Conservation (phyloP, 176 grass and related monocot species). For the Avena insularis region DNA sequence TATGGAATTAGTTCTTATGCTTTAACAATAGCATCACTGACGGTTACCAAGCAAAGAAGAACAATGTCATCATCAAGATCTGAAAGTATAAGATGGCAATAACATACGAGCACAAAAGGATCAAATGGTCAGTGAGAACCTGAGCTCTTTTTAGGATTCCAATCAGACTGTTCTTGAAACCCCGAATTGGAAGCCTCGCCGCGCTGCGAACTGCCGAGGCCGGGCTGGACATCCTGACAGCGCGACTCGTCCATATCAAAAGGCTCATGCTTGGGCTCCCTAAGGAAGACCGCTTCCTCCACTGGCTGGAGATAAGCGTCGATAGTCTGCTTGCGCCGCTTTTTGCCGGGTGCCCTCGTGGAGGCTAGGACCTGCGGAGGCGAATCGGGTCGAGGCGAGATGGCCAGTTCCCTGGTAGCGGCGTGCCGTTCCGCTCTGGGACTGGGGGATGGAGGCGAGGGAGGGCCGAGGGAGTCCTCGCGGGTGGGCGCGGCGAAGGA, state of each 20-base stretch:
- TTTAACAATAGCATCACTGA: neutral
- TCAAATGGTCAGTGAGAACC: neutral
- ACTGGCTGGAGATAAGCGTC: neutral
- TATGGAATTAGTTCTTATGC: neutral
- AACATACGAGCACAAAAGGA: neutral
- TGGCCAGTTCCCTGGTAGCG: neutral
- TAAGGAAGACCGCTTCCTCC: slow-evolving; percentile 22
- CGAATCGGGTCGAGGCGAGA: neutral
- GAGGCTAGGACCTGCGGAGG: neutral
- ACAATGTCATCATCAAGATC: neutral
- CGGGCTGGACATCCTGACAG: neutral
- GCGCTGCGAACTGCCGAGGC: neutral
- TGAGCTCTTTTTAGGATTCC: slow-evolving; percentile 2
- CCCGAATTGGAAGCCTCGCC: neutral
- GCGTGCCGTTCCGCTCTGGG: neutral
- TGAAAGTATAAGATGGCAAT: neutral
- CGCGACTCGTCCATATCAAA: neutral
- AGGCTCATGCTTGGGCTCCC: slow-evolving; percentile 64
- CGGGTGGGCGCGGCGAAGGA: neutral
- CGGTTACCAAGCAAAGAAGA: neutral
- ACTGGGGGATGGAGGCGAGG: neutral
- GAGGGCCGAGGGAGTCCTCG: neutral
- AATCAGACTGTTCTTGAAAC: neutral
- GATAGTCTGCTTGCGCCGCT: neutral
- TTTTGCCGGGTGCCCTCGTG: neutral